Percentiles rank a stretch among this genome's conserved stretches.
Evolutionary conservation across 2,329 filamentous ascomycete species (phyloP).

Genomic region (Zelopaecilomyces penicillatus): DNA sequence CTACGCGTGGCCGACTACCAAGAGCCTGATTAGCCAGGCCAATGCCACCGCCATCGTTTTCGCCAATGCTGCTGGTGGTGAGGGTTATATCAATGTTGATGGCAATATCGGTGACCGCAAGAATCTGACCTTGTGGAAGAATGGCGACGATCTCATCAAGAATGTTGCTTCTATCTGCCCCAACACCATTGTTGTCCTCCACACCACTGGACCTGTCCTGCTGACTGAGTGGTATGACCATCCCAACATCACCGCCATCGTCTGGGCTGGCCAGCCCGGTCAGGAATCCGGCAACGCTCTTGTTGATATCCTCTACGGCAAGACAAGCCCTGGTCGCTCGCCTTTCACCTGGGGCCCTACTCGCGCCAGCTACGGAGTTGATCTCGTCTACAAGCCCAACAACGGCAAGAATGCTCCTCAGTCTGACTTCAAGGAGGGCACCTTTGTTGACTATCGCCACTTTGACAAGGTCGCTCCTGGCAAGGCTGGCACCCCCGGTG

Average conservation of each 20-base stretch:
- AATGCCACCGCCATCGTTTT: constrained; percentile 74
- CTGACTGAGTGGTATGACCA: constrained; percentile 66
- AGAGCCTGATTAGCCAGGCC: constrained; percentile 52
- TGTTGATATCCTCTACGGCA: constrained; percentile 75
- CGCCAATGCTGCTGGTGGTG: constrained; percentile 77
- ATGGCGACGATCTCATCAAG: constrained; percentile 72
- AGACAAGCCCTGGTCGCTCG: constrained; percentile 67
- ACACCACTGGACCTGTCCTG: constrained; percentile 73
- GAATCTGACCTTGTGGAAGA: constrained; percentile 83
- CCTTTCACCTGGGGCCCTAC: constrained; percentile 73
- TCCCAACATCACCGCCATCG: constrained; percentile 72
- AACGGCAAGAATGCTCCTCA: constrained; percentile 60
- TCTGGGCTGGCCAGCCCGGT: constrained; percentile 75
- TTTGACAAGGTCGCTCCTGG: constrained; percentile 53
- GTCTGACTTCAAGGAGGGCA: constrained; percentile 64
- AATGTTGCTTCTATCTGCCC: constrained; percentile 69
- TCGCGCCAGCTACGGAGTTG: constrained; percentile 58
- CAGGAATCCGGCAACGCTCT: constrained; percentile 77
- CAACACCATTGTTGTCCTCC: constrained; percentile 89
- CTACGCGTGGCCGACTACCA: constrained; percentile 52
- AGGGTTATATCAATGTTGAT: constrained; percentile 77
- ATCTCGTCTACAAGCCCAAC: constrained; percentile 61
- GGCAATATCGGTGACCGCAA: constrained; percentile 82
- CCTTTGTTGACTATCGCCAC: constrained; percentile 63
- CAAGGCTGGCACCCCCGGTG: constrained; percentile 23